Percentiles rank a stretch among this genome's conserved stretches.
These are phyloP conservation scores for Canariomyces notabilis DNA, from an alignment of 2,329 filamentous ascomycete species.

Conservation along the genomic window DNA sequence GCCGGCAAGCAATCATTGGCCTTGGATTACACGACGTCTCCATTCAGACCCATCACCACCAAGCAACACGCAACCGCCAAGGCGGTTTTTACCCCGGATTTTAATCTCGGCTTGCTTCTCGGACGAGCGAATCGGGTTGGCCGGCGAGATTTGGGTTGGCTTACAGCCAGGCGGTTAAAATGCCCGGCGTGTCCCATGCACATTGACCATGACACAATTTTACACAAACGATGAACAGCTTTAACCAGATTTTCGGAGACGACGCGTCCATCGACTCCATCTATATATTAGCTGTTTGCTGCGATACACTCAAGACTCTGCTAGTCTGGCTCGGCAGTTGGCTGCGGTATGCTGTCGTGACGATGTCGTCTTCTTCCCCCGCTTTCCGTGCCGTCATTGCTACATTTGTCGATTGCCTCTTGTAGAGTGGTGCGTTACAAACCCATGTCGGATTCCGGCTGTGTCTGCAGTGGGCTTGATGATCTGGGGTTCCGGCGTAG, in stretches of 20 bases:
- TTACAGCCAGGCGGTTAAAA: slow-evolving; percentile 14
- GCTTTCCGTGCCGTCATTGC: background rate
- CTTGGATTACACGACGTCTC: background rate
- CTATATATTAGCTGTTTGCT: background rate
- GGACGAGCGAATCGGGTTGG: slow-evolving; percentile 17
- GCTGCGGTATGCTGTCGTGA: no score
- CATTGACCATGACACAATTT: background rate
- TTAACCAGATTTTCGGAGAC: background rate
- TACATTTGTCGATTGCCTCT: background rate
- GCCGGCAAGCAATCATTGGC: slow-evolving; percentile 2
- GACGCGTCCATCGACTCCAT: background rate
- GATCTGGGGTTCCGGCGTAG: no score
- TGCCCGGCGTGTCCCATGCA: background rate
- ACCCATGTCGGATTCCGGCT: background rate
- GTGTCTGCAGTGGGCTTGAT: background rate
- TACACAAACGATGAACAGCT: no score
- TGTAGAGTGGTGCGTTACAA: no score
- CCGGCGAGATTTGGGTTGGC: slow-evolving; percentile 7
- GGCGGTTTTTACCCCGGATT: slow-evolving; percentile 17
- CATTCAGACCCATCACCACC: background rate
- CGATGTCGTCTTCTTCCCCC: background rate
- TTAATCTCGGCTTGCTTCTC: slow-evolving; percentile 19
- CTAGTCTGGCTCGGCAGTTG: background rate
- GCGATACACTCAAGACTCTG: background rate
- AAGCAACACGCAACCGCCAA: slow-evolving; percentile 12